Conservation (phyloP, 2,329 filamentous ascomycete genomes). For the Botrytis medusae region DNA sequence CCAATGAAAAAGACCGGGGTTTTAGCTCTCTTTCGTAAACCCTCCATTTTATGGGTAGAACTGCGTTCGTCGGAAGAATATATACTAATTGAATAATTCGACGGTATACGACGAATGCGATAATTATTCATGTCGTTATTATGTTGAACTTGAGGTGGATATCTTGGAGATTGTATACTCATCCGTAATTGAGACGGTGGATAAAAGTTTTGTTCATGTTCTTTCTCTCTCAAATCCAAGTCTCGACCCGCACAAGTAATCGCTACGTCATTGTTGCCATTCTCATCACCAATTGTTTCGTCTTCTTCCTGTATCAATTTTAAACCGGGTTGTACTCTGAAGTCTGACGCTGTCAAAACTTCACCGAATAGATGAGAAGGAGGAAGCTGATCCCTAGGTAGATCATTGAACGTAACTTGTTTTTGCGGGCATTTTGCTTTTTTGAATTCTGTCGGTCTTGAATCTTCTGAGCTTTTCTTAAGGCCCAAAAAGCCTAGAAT, state of each 20-base stretch:
- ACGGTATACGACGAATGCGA: slow-evolving; percentile 11
- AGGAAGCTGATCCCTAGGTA: slow-evolving; percentile 3
- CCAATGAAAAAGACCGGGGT: slow-evolving; percentile 37
- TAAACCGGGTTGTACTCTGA: slow-evolving; percentile 25
- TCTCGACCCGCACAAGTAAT: slow-evolving; percentile 1
- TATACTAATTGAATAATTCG: slow-evolving; percentile 24
- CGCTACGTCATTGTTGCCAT: slow-evolving; percentile 15
- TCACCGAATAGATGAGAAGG: slow-evolving; percentile 10
- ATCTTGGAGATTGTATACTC: background rate
- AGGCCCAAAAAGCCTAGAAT: slow-evolving; percentile 9
- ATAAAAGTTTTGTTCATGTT: slow-evolving; percentile 8
- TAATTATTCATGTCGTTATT: background rate
- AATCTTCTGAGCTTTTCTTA: background rate
- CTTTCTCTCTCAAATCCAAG: slow-evolving; percentile 7
- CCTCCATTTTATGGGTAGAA: slow-evolving; percentile 6
- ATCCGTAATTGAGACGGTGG: slow-evolving; percentile 16
- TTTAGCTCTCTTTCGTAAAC: slow-evolving; percentile 30
- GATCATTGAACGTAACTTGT: slow-evolving; percentile 18
- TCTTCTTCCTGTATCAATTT: slow-evolving; percentile 17
- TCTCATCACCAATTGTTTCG: slow-evolving; percentile 9
- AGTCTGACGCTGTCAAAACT: slow-evolving; percentile 18
- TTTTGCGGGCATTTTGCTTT: slow-evolving; percentile 25
- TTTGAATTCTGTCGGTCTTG: background rate
- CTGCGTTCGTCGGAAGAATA: slow-evolving; percentile 21
- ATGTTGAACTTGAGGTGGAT: slow-evolving; percentile 5